Evolutionary conservation across 2,329 filamentous ascomycete genomes (phyloP), one percentile per base, ranked within the genome.

Genomic region (Ceratocystis destructans): DNA sequence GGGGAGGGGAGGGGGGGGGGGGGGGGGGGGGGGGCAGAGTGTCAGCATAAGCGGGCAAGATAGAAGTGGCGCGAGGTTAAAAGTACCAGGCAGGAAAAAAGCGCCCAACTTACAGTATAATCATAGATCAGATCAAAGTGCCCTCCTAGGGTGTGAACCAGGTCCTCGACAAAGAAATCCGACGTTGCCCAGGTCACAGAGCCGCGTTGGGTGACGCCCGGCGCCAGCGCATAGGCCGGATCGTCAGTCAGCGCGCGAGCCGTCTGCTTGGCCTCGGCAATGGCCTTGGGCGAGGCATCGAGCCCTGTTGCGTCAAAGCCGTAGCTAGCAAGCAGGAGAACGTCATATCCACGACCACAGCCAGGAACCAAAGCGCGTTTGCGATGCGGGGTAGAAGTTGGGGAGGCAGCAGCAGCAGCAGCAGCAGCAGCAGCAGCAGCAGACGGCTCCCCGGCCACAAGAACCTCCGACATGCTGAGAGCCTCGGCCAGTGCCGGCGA

Each of bases 331-430:
- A 96, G 80, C 46, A 96, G 78, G 8, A 90, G 79, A 1, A 90
- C 88, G 76, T 96, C 91, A 72, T 94, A 87, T 4, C 90, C 91
- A 61, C 83, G 82, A 0, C 90, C 91, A 74, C 90, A 96, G 4
- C 90, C 90, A 0, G 90, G 88, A 0, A 96, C 87, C 7, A 95
- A 78, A 1, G 87, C 90, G 66, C 53, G 53, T 10, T 77, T 7
- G 50, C 50, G 50, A 25, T 0, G 82, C 65, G 76, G 70, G 61
- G 61, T 17, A 53, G 48, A 25, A 8, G 45, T 71, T 70, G 61
- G 72, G 89, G 88, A 0, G 95, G 87, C 8, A 95, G 77, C 0
- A 87, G 90, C 0, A 87, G 90, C 0, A 95, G 87, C 8, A 95
- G 77, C 0, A 87, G 90, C 66, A 1, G 44, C 5, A 78, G 79